Evolutionary conservation across 2,329 filamentous ascomycete genomes (phyloP).

Genomic region (Cordyceps militaris): DNA sequence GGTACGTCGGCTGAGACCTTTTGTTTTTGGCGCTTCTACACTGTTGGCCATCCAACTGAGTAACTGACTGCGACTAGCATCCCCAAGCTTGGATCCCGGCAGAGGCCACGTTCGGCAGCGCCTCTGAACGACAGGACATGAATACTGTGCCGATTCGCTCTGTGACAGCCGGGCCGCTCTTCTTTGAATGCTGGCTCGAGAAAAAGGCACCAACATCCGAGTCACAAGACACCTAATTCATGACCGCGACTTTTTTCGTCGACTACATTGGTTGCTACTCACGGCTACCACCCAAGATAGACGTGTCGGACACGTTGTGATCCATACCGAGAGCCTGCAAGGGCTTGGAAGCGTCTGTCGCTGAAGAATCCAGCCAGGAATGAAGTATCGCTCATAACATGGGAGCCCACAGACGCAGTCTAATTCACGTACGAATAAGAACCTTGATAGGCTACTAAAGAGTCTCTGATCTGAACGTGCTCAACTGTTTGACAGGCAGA

Average conservation of each 20-base stretch:
- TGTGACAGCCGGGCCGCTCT: slow-evolving; percentile 50
- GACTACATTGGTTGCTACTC: too few species aligned
- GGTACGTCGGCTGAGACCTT: slow-evolving; percentile 29
- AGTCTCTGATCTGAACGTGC: not conserved
- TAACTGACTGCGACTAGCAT: slow-evolving; percentile 32
- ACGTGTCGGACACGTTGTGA: not conserved
- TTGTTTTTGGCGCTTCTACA: not conserved
- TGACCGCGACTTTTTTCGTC: not conserved
- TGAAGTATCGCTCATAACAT: too few species aligned
- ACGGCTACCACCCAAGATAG: not conserved
- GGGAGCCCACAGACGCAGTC: too few species aligned
- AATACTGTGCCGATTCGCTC: slow-evolving; percentile 41
- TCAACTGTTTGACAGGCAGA: not conserved
- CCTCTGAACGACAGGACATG: not conserved
- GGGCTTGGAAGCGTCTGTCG: not conserved
- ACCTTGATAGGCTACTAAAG: too few species aligned
- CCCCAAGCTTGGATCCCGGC: slow-evolving; percentile 56
- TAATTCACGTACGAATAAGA: too few species aligned
- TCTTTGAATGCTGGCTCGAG: slow-evolving; percentile 62
- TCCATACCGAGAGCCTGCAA: not conserved
- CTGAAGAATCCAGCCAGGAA: not conserved
- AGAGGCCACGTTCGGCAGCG: slow-evolving; percentile 29
- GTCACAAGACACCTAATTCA: not conserved
- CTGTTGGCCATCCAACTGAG: not conserved
- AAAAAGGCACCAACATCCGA: slow-evolving; percentile 25